phyloP scores from a whole-genome alignment of 2,329 filamentous ascomycete genomes.

The Dactylellina drechsleri region DNA sequence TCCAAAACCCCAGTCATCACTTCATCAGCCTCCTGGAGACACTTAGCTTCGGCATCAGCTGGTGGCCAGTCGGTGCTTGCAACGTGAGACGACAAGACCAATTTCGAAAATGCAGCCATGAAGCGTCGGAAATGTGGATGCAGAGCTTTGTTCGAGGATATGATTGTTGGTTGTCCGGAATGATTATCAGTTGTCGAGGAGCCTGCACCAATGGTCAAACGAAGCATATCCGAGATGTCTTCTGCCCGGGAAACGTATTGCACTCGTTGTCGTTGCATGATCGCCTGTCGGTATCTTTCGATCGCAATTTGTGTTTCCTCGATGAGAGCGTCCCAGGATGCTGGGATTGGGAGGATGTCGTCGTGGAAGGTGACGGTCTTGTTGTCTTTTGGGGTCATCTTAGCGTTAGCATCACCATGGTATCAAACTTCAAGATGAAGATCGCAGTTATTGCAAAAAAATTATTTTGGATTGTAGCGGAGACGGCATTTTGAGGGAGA shows the following conservation, averaged over 20 bases:
- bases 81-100: slow-evolving; percentile 97
- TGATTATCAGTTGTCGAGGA: slow-evolving; percentile 99
- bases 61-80: slow-evolving; percentile 95
- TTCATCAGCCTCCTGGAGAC: slow-evolving; percentile 95
- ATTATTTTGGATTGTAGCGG: not conserved
- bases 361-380: slow-evolving; percentile 74
- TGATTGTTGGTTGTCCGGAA: slow-evolving; percentile 98
- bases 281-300: slow-evolving; percentile 88
- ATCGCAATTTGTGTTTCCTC: slow-evolving; percentile 93
- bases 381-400: slow-evolving; percentile 41
- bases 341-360: slow-evolving; percentile 78
- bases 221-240: slow-evolving; percentile 95
- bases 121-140: slow-evolving; percentile 98
- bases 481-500: slow-evolving; percentile 8
- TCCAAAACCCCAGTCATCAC: slow-evolving; percentile 93
- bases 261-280: slow-evolving; percentile 81
- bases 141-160: slow-evolving; percentile 94
- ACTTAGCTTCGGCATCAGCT: slow-evolving; percentile 92
- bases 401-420: slow-evolving; percentile 22
- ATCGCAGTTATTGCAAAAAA: not conserved
- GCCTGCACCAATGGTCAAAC: slow-evolving; percentile 90
- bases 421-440: slow-evolving; percentile 3
- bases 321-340: slow-evolving; percentile 90
- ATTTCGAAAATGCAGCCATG: slow-evolving; percentile 99
- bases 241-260: slow-evolving; percentile 96